A percentile compares a stretch with the other conserved stretches of the same genome.
Conservation (phyloP, 75 land plant genomes). For the Picea sitchensis region DNA sequence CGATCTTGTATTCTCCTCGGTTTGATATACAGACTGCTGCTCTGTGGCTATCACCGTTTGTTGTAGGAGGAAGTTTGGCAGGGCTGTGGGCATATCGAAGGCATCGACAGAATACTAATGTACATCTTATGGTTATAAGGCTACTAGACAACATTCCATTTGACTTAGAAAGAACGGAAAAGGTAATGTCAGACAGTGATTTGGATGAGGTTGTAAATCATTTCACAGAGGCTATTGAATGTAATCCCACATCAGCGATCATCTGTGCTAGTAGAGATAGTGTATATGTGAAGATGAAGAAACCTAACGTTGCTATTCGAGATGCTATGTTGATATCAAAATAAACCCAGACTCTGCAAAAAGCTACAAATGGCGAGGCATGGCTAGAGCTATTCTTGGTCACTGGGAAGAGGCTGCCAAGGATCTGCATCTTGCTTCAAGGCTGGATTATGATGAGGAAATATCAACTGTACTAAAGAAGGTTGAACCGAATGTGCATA, state of each 20-base stretch:
- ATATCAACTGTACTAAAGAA: too few relatives aligned
- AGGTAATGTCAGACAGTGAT: background rate
- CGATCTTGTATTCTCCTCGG: slow-evolving; percentile 70
- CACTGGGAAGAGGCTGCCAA: too few relatives aligned
- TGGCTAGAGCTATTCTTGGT: too few relatives aligned
- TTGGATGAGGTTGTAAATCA: too few relatives aligned
- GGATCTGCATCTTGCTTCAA: too few relatives aligned
- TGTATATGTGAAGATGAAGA: slow-evolving; percentile 13
- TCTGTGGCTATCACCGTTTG: slow-evolving; percentile 30
- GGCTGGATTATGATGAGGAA: too few relatives aligned
- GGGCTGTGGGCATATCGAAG: slow-evolving; percentile 66
- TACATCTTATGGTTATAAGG: slow-evolving; percentile 63
- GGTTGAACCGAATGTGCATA: slow-evolving; percentile 36
- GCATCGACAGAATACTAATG: slow-evolving; percentile 53
- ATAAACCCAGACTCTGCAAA: too few relatives aligned
- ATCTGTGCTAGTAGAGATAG: slow-evolving; percentile 1
- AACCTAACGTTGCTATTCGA: too few relatives aligned
- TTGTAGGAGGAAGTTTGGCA: slow-evolving; percentile 26
- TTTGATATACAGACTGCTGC: slow-evolving; percentile 83
- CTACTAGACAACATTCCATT: slow-evolving; percentile 56
- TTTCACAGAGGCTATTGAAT: too few relatives aligned
- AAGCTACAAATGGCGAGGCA: too few relatives aligned
- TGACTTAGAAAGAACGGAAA: slow-evolving; percentile 57
- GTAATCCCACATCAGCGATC: too few relatives aligned
- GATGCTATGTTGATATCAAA: too few relatives aligned